Evolutionary conservation across 2,329 filamentous ascomycete species (phyloP).

Genomic region (Claviceps spartinae): DNA sequence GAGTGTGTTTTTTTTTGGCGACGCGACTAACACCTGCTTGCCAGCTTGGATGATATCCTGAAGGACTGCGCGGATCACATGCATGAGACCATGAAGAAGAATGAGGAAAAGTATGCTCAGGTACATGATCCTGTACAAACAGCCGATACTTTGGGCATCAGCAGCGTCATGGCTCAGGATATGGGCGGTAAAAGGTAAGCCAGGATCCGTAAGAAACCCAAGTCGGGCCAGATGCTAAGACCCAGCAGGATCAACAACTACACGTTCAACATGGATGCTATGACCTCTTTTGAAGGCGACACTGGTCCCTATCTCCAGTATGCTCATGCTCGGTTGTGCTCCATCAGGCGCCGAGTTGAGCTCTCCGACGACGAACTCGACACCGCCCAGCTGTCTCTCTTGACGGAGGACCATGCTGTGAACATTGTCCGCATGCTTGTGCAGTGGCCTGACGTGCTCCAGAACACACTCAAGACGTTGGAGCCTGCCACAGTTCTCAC

Average conservation of each 20-base stretch:
- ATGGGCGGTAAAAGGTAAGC: conserved; percentile 83
- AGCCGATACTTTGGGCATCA: conserved; percentile 84
- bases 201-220: background rate
- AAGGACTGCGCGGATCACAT: conserved; percentile 77
- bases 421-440: conserved; percentile 64
- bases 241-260: conserved; percentile 44
- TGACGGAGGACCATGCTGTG: conserved; percentile 58
- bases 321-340: conserved; percentile 59
- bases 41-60: conserved; percentile 10
- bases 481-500: conserved; percentile 48
- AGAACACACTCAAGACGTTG: conserved; percentile 72
- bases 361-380: conserved; percentile 44
- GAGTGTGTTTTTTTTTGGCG: background rate
- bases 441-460: conserved; percentile 74
- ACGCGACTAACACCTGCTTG: conserved; percentile 1
- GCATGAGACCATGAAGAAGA: conserved; percentile 94
- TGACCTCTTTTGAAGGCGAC: conserved; percentile 76
- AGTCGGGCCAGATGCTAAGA: background rate
- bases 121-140: conserved; percentile 69
- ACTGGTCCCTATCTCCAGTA: conserved; percentile 80
- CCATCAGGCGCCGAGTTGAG: conserved; percentile 44
- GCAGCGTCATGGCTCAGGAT: conserved; percentile 93
- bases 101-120: conserved; percentile 79
- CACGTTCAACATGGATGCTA: conserved; percentile 65
- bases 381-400: conserved; percentile 50